These are phyloP conservation scores for Pilatotrama ljubarskyi DNA, from an alignment of 768 basidiomycete species.

Conservation along the genomic window DNA sequence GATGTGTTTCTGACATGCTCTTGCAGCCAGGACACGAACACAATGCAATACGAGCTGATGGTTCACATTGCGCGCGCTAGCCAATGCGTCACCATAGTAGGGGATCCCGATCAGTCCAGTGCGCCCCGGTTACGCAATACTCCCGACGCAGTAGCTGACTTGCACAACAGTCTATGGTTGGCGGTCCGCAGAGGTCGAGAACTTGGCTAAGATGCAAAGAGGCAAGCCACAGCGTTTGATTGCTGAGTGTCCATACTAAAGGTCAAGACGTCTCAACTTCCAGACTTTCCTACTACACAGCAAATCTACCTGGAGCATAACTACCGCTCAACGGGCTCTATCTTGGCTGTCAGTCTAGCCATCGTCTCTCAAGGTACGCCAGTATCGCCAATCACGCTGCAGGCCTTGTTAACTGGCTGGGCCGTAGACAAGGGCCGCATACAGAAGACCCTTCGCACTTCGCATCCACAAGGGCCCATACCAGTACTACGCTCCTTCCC, in stretches of 20 bases:
- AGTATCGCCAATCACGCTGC: background rate
- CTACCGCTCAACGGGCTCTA: conserved; percentile 80
- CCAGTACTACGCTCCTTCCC: conserved; percentile 58
- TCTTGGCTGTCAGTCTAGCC: conserved; percentile 70
- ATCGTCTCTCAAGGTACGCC: conserved; percentile 77
- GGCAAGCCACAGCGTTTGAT: conserved; percentile 39
- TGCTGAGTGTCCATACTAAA: background rate
- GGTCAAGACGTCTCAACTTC: background rate
- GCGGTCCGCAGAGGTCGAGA: conserved; percentile 78
- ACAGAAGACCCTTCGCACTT: conserved; percentile 68
- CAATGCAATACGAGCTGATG: conserved; percentile 81
- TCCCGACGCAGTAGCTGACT: conserved; percentile 6
- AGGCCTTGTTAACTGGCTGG: background rate
- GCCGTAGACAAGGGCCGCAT: conserved; percentile 70
- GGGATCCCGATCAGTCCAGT: conserved; percentile 92
- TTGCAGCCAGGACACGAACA: conserved; percentile 75
- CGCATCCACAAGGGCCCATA: conserved; percentile 59
- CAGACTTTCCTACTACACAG: conserved; percentile 64
- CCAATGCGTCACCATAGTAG: conserved; percentile 74
- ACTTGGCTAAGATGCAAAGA: conserved; percentile 69
- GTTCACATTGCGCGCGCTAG: conserved; percentile 53
- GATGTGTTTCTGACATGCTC: background rate
- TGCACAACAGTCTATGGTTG: conserved; percentile 69
- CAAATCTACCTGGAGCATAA: conserved; percentile 84
- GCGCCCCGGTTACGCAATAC: conserved; percentile 12